Evolutionary conservation across 2,329 filamentous ascomycete genomes (phyloP).

Genomic region (Aspergillus carbonarius): DNA sequence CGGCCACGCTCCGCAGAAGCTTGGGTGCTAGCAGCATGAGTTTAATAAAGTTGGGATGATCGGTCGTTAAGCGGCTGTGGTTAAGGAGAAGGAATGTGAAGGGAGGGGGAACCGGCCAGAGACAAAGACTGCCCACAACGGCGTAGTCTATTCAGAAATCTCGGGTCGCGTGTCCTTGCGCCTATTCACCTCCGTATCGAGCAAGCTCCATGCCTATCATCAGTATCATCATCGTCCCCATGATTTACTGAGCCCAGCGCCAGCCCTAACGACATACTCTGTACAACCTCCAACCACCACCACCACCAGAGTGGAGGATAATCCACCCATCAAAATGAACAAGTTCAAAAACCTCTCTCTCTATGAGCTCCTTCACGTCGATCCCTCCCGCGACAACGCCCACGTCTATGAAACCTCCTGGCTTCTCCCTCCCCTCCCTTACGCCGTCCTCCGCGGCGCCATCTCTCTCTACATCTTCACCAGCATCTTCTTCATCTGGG

Average conservation of each 20-base stretch:
- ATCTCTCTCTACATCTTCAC: slow-evolving; percentile 62
- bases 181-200: not conserved
- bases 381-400: slow-evolving; percentile 44
- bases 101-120: not conserved
- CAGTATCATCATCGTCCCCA: not conserved
- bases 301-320: not conserved
- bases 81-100: not conserved
- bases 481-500: slow-evolving; percentile 68
- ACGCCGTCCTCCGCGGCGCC: slow-evolving; percentile 58
- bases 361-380: slow-evolving; percentile 32
- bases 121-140: not conserved
- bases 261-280: not conserved
- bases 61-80: not conserved
- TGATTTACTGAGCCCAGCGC: not conserved
- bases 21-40: slow-evolving; percentile 6
- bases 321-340: slow-evolving; percentile 16
- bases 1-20: slow-evolving; percentile 6
- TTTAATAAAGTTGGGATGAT: not conserved
- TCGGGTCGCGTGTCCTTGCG: not conserved
- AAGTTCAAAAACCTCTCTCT: slow-evolving; percentile 9
- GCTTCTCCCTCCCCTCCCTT: slow-evolving; percentile 65
- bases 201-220: not conserved
- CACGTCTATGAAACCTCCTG: slow-evolving; percentile 78
- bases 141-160: not conserved
- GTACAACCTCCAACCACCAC: too few relatives aligned